Conservation (phyloP, 495 filamentous ascomycete genomes). For the Lasiosphaeris hirsuta region DNA sequence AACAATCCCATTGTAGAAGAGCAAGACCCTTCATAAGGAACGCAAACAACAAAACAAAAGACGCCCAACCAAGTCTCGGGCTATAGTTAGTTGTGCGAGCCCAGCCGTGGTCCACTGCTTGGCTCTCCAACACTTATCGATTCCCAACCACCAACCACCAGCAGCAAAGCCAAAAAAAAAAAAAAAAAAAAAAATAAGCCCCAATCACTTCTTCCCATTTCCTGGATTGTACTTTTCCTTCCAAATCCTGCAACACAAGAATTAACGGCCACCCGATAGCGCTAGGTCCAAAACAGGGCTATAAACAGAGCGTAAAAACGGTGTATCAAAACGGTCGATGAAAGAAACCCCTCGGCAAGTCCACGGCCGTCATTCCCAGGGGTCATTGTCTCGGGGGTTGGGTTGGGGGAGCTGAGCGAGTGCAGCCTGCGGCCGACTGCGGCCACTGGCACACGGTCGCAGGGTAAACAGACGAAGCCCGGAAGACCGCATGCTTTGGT, state of each 20-base stretch:
- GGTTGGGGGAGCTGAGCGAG: not conserved
- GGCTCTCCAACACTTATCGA: not conserved
- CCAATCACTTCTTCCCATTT: conserved; percentile 41
- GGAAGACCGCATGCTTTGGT: too few relatives aligned
- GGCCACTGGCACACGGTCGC: not conserved
- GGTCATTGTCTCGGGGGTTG: too few relatives aligned
- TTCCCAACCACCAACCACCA: not conserved
- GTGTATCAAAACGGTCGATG: conserved; percentile 4
- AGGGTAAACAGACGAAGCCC: too few relatives aligned
- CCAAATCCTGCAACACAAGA: conserved; percentile 70
- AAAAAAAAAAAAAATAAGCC: conserved; percentile 2
- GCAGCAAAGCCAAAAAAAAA: not conserved
- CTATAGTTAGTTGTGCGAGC: too few relatives aligned
- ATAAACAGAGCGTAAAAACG: not conserved
- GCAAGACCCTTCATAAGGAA: too few relatives aligned
- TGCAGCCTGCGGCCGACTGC: conserved; percentile 4
- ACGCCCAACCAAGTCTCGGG: too few relatives aligned
- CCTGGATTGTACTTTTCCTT: conserved; percentile 88
- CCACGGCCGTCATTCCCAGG: not conserved
- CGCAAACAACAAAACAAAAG: too few relatives aligned
- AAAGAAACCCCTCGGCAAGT: not conserved
- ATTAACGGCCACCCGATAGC: too few relatives aligned
- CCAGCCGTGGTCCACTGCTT: too few relatives aligned
- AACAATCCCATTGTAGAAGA: too few relatives aligned
- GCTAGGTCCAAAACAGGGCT: too few relatives aligned